A percentile compares a stretch with the other conserved stretches of the same genome.
phyloP scores from a whole-genome alignment of 805 yeast genomes.

The Zygosaccharomyces gambellarensis region DNA sequence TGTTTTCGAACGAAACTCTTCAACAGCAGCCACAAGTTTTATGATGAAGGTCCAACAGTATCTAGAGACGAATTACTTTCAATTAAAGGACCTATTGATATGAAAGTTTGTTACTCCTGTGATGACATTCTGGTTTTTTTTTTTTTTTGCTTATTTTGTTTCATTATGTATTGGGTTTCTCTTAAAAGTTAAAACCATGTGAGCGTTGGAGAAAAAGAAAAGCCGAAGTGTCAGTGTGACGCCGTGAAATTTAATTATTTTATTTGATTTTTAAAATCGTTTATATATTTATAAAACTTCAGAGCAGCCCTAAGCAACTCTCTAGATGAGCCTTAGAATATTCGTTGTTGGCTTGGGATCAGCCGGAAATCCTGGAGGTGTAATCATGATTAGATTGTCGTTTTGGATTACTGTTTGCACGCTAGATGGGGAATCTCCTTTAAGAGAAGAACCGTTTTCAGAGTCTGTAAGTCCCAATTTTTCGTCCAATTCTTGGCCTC shows the following conservation, averaged over 20 bases:
- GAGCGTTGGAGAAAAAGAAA: background rate
- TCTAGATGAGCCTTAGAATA: slow-evolving; percentile 8
- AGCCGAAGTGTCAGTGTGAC: background rate
- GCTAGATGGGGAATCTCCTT: slow-evolving; percentile 4
- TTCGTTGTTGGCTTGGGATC: slow-evolving; percentile 11
- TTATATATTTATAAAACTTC: too few species aligned
- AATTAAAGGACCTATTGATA: background rate
- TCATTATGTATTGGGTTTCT: background rate
- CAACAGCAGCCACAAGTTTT: background rate
- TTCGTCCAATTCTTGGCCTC: background rate
- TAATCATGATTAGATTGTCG: slow-evolving; percentile 3
- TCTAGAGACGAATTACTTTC: background rate
- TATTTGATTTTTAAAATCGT: background rate
- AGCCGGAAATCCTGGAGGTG: background rate
- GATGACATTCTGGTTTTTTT: background rate
- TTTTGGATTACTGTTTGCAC: slow-evolving; percentile 9
- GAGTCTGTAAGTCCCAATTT: background rate
- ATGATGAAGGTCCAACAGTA: background rate
- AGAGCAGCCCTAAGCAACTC: too few species aligned
- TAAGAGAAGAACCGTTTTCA: background rate
- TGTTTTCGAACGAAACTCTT: background rate
- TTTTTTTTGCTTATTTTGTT: background rate
- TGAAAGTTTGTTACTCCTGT: background rate
- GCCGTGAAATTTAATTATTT: too few species aligned
- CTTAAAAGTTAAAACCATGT: background rate